A percentile compares a stretch with the other conserved stretches of the same genome.
phyloP scores from a whole-genome alignment of 73 alveolate genomes.

The Paramecium bursaria region DNA sequence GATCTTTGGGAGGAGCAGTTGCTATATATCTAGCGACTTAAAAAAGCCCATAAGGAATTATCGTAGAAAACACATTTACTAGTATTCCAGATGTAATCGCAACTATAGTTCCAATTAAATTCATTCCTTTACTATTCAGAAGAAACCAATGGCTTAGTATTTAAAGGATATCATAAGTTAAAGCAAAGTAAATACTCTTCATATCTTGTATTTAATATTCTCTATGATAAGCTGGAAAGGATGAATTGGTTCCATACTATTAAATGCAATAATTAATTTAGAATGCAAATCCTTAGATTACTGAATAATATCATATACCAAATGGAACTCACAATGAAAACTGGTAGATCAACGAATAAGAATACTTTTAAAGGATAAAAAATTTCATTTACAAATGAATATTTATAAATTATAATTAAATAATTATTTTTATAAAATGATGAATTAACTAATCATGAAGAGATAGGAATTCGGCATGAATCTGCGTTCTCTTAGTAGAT shows the following conservation, averaged over 20 bases:
- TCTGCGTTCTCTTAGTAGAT: no score
- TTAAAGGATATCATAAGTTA: slow-evolving; percentile 74
- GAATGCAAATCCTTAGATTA: no score
- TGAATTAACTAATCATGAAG: no score
- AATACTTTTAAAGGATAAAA: no score
- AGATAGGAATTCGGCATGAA: no score
- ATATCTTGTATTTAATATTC: slow-evolving; percentile 76
- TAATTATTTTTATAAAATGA: no score
- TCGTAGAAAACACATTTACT: slow-evolving; percentile 95
- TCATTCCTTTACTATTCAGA: slow-evolving; percentile 77
- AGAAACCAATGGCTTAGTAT: slow-evolving; percentile 89
- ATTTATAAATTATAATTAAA: no score
- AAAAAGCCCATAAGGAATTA: slow-evolving; percentile 62
- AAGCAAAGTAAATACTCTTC: slow-evolving; percentile 70
- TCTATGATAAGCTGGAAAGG: slow-evolving; percentile 81
- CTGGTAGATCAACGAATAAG: no score
- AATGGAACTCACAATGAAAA: no score
- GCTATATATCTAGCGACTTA: slow-evolving; percentile 73
- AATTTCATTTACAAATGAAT: no score
- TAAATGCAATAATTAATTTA: no score
- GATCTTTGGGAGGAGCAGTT: slow-evolving; percentile 98
- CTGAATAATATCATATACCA: no score
- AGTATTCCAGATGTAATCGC: slow-evolving; percentile 93
- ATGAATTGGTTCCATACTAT: slow-evolving; percentile 87
- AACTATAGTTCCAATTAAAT: slow-evolving; percentile 81